phyloP scores from a whole-genome alignment of 805 yeast genomes.

The Candida argentea region DNA sequence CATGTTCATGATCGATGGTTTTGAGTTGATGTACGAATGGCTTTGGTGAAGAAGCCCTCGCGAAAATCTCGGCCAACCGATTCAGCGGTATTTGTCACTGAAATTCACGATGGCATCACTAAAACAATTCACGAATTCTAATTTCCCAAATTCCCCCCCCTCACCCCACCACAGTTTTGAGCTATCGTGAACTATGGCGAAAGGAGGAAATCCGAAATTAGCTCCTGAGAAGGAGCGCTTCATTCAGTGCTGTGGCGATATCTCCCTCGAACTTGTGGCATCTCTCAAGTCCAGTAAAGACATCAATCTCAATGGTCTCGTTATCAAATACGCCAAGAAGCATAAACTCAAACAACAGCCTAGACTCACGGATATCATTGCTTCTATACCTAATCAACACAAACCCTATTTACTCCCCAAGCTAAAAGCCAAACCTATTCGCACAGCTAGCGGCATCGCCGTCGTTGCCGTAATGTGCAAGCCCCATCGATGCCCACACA shows the following conservation, averaged over 20 bases:
- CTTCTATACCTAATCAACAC: constrained; percentile 93
- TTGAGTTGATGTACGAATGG: too few relatives aligned
- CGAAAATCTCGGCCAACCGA: too few relatives aligned
- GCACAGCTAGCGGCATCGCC: constrained; percentile 98
- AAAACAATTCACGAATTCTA: too few relatives aligned
- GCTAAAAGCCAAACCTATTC: constrained; percentile 94
- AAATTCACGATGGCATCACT: too few relatives aligned
- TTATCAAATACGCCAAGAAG: constrained; percentile 77
- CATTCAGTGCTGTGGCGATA: constrained; percentile 85
- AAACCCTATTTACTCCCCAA: constrained; percentile 86
- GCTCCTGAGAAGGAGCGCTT: constrained; percentile 93
- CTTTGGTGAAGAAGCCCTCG: too few relatives aligned
- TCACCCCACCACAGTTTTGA: too few relatives aligned
- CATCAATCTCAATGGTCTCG: constrained; percentile 83
- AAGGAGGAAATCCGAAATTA: constrained; percentile 43
- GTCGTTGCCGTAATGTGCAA: constrained; percentile 99
- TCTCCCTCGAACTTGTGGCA: constrained; percentile 74
- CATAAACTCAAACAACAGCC: constrained; percentile 90
- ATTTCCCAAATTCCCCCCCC: too few relatives aligned
- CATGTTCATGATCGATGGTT: too few relatives aligned
- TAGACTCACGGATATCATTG: constrained; percentile 85
- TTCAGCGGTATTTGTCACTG: too few relatives aligned
- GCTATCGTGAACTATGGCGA: too few relatives aligned
- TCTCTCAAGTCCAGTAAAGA: constrained; percentile 66
- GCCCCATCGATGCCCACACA: constrained; percentile 98